Conservation (phyloP, 805 yeast species). For the Ogataea chonburiensis region DNA sequence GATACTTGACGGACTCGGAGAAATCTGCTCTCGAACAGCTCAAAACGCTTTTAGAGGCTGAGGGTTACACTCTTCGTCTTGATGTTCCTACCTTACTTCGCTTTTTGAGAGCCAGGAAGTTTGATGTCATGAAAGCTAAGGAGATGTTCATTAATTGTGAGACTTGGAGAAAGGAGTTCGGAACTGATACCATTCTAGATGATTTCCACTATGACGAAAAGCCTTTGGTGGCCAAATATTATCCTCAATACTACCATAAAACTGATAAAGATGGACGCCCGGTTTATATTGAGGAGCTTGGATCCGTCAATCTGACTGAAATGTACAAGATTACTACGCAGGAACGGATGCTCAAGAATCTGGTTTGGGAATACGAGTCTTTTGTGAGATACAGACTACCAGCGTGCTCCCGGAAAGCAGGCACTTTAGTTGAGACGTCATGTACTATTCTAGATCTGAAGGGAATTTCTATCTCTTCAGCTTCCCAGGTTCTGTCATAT, state of each 20-base stretch:
- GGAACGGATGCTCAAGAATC: slow-evolving; percentile 92
- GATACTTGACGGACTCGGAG: slow-evolving; percentile 72
- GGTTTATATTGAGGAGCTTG: slow-evolving; percentile 89
- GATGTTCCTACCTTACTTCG: slow-evolving; percentile 86
- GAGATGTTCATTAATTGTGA: slow-evolving; percentile 86
- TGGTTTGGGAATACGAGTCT: slow-evolving; percentile 97
- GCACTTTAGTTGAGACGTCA: slow-evolving; percentile 84
- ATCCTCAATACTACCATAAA: slow-evolving; percentile 97
- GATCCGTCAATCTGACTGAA: slow-evolving; percentile 82
- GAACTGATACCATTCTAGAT: slow-evolving; percentile 78
- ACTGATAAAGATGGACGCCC: slow-evolving; percentile 98
- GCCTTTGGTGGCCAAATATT: slow-evolving; percentile 80
- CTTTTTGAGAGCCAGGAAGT: slow-evolving; percentile 93
- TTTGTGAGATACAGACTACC: slow-evolving; percentile 83
- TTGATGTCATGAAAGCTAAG: slow-evolving; percentile 74
- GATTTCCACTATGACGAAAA: slow-evolving; percentile 95
- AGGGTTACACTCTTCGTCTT: slow-evolving; percentile 71
- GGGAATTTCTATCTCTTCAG: slow-evolving; percentile 84
- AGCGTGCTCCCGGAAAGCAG: slow-evolving; percentile 85
- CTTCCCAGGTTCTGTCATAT: slow-evolving; percentile 80
- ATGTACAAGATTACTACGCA: slow-evolving; percentile 93
- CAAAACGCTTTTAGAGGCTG: slow-evolving; percentile 53
- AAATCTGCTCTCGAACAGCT: slow-evolving; percentile 55
- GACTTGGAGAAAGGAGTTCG: slow-evolving; percentile 85
- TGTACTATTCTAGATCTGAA: slow-evolving; percentile 95